Percentiles rank a stretch among this genome's conserved stretches.
Evolutionary conservation across 1,284 basidiomycete genomes (phyloP).

Genomic region (Athelia psychrophila): DNA sequence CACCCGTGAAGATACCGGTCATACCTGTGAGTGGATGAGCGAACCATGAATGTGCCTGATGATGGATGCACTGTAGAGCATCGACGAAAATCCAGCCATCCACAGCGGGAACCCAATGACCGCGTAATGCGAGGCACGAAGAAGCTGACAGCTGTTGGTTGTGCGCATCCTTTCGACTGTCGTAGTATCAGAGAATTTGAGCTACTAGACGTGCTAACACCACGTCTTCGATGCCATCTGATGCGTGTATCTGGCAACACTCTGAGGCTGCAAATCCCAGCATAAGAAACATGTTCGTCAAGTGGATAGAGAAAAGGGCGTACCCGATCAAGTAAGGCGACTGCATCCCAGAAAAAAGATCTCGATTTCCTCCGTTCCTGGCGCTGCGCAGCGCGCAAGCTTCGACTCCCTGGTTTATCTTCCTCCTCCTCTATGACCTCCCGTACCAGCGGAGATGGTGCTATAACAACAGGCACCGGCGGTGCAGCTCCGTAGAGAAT

Average conservation of each 20-base stretch:
- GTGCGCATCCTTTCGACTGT: neutral
- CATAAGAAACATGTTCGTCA: neutral
- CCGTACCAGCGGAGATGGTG: no score
- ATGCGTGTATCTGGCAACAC: no score
- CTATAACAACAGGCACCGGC: constrained; percentile 3
- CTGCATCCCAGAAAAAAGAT: constrained; percentile 72
- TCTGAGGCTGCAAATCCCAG: constrained; percentile 18
- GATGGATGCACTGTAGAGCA: neutral
- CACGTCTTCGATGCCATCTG: no score
- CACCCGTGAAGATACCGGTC: neutral
- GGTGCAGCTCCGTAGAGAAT: constrained; percentile 57
- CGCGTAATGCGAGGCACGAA: neutral
- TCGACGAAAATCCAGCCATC: neutral
- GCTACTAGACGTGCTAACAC: no score
- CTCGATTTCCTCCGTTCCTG: constrained; percentile 35
- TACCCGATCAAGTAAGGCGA: constrained; percentile 35
- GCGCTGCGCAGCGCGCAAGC: no score
- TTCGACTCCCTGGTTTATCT: no score
- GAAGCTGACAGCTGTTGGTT: no score
- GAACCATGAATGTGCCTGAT: no score
- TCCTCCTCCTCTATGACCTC: no score
- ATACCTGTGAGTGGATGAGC: neutral
- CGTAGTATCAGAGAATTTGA: no score
- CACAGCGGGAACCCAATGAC: neutral
- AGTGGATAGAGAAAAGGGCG: constrained; percentile 11